phyloP scores from a whole-genome alignment of 2,329 filamentous ascomycete species.

The Diaporthe capsici region DNA sequence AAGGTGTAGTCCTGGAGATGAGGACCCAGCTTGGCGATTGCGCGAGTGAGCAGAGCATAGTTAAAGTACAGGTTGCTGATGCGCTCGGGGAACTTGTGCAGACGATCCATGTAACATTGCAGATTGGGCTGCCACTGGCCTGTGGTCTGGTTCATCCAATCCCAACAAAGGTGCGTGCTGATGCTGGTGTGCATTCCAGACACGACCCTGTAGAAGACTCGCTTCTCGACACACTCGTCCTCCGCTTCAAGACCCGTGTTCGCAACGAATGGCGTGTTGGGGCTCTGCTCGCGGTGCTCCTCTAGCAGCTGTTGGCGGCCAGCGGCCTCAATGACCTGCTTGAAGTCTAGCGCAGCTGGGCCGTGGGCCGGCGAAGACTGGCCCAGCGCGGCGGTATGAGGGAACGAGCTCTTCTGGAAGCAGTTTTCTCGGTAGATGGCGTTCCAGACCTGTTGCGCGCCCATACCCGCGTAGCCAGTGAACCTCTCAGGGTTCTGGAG shows the following conservation, averaged over 20 bases:
- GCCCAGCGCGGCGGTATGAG: slow-evolving; percentile 70
- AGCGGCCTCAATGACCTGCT: slow-evolving; percentile 71
- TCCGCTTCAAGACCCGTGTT: slow-evolving; percentile 81
- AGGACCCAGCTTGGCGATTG: slow-evolving; percentile 89
- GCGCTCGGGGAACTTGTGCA: slow-evolving; percentile 88
- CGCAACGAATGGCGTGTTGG: slow-evolving; percentile 71
- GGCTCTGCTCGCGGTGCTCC: slow-evolving; percentile 68
- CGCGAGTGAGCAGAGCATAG: slow-evolving; percentile 94
- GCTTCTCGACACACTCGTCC: slow-evolving; percentile 96
- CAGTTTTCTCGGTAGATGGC: slow-evolving; percentile 98
- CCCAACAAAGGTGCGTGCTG: slow-evolving; percentile 94
- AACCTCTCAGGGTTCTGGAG: slow-evolving; percentile 95
- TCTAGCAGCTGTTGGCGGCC: slow-evolving; percentile 74
- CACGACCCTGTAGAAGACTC: slow-evolving; percentile 96
- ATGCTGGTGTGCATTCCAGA: slow-evolving; percentile 99
- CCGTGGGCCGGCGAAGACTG: slow-evolving; percentile 58
- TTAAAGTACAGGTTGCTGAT: slow-evolving; percentile 99
- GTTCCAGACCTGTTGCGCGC: slow-evolving; percentile 93
- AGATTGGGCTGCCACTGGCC: slow-evolving; percentile 94
- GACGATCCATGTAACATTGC: slow-evolving; percentile 87
- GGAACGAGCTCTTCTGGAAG: slow-evolving; percentile 80
- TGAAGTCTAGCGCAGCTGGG: slow-evolving; percentile 72
- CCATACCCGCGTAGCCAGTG: slow-evolving; percentile 90
- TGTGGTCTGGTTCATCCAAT: slow-evolving; percentile 95
- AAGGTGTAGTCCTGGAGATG: slow-evolving; percentile 88